Conservation (phyloP, 108 stramenopile genomes). For the Skeletonema grethae region DNA sequence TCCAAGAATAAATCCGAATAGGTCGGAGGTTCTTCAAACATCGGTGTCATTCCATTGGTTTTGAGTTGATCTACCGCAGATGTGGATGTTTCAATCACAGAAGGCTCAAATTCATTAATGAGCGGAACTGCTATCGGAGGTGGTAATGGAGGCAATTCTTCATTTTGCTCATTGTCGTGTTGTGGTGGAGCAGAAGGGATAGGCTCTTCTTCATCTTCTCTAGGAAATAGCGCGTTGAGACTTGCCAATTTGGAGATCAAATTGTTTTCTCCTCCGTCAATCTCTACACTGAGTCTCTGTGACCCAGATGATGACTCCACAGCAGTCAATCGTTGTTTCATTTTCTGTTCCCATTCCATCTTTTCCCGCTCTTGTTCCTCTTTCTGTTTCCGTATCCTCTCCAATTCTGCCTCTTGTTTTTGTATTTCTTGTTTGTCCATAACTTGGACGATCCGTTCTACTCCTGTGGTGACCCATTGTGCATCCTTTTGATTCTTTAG, state of each 20-base stretch:
- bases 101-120: slow-evolving; percentile 13
- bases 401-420: slow-evolving; percentile 27
- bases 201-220: slow-evolving; percentile 5
- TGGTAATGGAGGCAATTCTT: slow-evolving; percentile 30
- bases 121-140: slow-evolving; percentile 48
- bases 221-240: slow-evolving; percentile 34
- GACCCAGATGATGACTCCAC: slow-evolving; percentile 9
- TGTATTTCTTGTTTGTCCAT: slow-evolving; percentile 79
- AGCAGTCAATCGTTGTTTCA: slow-evolving; percentile 42
- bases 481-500: slow-evolving; percentile 60
- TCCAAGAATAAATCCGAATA: slow-evolving; percentile 47
- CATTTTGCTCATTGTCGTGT: not conserved
- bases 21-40: slow-evolving; percentile 29
- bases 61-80: slow-evolving; percentile 44
- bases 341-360: slow-evolving; percentile 53
- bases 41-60: slow-evolving; percentile 39
- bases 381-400: slow-evolving; percentile 36
- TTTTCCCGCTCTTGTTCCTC: slow-evolving; percentile 42
- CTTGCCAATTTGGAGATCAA: slow-evolving; percentile 33
- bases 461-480: slow-evolving; percentile 56
- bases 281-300: slow-evolving; percentile 5
- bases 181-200: slow-evolving; percentile 1
- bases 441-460: slow-evolving; percentile 69
- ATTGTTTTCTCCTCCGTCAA: slow-evolving; percentile 22
- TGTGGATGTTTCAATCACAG: slow-evolving; percentile 24